Percentiles rank a stretch among this genome's conserved stretches.
Conservation (phyloP, 202 grass and related monocot genomes). For the Carex sylvatica region DNA sequence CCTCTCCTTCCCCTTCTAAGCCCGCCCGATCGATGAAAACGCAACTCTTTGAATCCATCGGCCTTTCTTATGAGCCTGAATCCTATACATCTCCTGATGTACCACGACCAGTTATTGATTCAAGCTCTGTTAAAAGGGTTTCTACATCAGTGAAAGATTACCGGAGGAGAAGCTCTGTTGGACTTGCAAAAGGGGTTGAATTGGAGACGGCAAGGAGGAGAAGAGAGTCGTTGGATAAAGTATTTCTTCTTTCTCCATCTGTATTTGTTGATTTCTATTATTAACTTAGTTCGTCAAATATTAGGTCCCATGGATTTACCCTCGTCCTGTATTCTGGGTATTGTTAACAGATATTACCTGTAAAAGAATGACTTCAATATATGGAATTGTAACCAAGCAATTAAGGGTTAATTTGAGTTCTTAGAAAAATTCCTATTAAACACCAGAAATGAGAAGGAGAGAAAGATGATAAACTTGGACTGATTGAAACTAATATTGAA, state of each 20-base stretch:
- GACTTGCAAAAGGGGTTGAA: conserved; percentile 49
- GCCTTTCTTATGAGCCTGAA: conserved; percentile 52
- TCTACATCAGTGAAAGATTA: conserved; percentile 35
- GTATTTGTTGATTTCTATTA: neutral
- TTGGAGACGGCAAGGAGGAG: conserved; percentile 75
- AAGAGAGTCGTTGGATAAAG: conserved; percentile 78
- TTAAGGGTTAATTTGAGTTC: neutral
- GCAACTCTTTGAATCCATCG: conserved; percentile 90
- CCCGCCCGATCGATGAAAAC: conserved; percentile 46
- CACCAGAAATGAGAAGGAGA: neutral
- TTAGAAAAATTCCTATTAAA: neutral
- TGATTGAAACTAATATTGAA: neutral
- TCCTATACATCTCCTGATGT: conserved; percentile 24
- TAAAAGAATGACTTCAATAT: neutral
- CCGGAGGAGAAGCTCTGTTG: conserved; percentile 33
- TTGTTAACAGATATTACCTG: neutral
- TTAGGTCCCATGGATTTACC: neutral
- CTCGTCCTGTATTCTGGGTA: neutral
- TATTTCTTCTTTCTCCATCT: conserved; percentile 37
- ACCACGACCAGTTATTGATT: conserved; percentile 39
- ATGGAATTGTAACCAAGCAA: neutral
- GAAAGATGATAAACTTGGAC: neutral
- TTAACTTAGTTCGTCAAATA: neutral
- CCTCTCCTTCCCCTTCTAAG: conserved; percentile 30
- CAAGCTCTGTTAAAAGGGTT: conserved; percentile 48